Evolutionary conservation across 768 basidiomycete species (phyloP).

Genomic region (Sporobolomyces pararoseus): DNA sequence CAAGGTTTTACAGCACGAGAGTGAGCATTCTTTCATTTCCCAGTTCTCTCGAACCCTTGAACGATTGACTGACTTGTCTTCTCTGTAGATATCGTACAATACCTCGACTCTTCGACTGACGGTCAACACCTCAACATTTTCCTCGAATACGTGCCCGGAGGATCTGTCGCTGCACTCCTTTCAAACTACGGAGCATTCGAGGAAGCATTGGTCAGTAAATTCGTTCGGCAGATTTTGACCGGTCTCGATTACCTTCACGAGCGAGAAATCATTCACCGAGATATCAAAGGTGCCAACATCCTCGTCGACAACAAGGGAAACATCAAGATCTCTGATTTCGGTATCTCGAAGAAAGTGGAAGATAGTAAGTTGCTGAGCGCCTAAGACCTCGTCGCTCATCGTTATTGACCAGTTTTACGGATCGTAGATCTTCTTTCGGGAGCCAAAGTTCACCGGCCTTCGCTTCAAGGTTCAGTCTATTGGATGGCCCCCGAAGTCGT

Average conservation of each 20-base stretch:
- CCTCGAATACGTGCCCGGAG: conserved; percentile 97
- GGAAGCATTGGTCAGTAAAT: conserved; percentile 85
- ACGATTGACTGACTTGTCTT: background rate
- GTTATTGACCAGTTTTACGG: background rate
- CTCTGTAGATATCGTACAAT: conserved; percentile 87
- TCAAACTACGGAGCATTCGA: conserved; percentile 82
- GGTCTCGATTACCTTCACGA: conserved; percentile 92
- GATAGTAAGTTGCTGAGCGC: conserved; percentile 72
- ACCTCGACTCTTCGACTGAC: conserved; percentile 92
- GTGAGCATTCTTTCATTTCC: conserved; percentile 56
- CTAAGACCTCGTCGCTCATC: no score
- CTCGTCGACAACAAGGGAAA: conserved; percentile 86
- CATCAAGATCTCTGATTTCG: conserved; percentile 98
- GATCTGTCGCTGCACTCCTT: conserved; percentile 83
- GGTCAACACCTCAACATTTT: conserved; percentile 80
- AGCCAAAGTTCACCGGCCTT: conserved; percentile 77
- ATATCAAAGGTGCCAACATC: conserved; percentile 98
- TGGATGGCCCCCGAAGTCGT: conserved; percentile 99
- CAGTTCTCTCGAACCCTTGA: background rate
- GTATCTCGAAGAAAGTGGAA: conserved; percentile 96
- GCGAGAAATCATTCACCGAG: conserved; percentile 87
- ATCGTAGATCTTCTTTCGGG: conserved; percentile 50
- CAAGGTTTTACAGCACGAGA: conserved; percentile 95
- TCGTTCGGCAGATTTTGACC: conserved; percentile 82
- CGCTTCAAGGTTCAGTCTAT: conserved; percentile 94